Conservation (phyloP, 768 basidiomycete species). For the Tremella mesenterica region DNA sequence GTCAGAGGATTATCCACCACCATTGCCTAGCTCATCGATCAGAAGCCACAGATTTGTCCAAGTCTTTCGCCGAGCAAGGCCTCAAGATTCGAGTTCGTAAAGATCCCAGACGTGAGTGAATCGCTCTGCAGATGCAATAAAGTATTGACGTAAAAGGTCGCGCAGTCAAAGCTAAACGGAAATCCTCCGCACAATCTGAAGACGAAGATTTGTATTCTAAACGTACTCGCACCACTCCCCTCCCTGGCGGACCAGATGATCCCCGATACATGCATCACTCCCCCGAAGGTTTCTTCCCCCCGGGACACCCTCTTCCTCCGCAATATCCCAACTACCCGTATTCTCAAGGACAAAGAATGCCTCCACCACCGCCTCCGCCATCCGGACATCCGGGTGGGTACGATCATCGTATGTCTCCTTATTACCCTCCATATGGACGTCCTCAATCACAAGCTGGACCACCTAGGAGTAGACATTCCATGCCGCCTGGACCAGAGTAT, state of each 20-base stretch:
- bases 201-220: background rate
- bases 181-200: slow-evolving; percentile 6
- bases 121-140: background rate
- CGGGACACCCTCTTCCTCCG: background rate
- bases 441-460: background rate
- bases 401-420: background rate
- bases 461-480: background rate
- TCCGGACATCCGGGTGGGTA: background rate
- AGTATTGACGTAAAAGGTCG: background rate
- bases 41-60: slow-evolving; percentile 85
- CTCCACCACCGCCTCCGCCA: slow-evolving; percentile 4
- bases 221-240: background rate
- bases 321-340: slow-evolving; percentile 1
- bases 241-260: too few relatives aligned
- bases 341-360: background rate
- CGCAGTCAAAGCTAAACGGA: slow-evolving; percentile 8
- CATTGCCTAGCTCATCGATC: slow-evolving; percentile 5
- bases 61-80: slow-evolving; percentile 86
- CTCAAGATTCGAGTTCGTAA: slow-evolving; percentile 92
- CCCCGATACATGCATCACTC: too few relatives aligned
- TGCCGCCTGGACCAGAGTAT: background rate
- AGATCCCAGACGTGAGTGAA: slow-evolving; percentile 47
- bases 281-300: too few relatives aligned
- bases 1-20: slow-evolving; percentile 31
- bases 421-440: background rate